Conservation (phyloP, 805 yeast species). For the Tetrapisispora nanseiensis region DNA sequence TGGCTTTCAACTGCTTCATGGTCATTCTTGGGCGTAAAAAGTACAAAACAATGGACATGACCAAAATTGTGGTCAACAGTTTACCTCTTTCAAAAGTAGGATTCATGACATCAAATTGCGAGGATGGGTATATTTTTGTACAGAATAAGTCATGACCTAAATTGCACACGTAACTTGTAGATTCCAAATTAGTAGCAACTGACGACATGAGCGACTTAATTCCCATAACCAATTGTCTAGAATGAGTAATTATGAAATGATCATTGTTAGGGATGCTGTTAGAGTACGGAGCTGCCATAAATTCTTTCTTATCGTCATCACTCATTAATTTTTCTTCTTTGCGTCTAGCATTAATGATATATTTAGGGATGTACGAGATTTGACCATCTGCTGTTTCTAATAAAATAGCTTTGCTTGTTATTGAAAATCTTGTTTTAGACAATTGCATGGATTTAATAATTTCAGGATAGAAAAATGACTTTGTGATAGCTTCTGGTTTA, state of each 20-base stretch:
- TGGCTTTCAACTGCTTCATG: constrained; percentile 40
- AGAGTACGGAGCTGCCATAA: constrained; percentile 52
- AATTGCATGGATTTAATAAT: constrained; percentile 43
- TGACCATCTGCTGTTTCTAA: constrained; percentile 51
- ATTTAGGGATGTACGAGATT: constrained; percentile 62
- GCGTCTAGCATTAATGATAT: constrained; percentile 57
- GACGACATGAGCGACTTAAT: constrained; percentile 32
- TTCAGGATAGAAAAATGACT: constrained; percentile 56
- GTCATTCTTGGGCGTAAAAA: constrained; percentile 50
- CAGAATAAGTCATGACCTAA: constrained; percentile 68
- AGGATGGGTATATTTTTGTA: constrained; percentile 69
- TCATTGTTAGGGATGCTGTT: constrained; percentile 48
- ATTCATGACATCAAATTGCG: constrained; percentile 69
- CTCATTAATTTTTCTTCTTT: constrained; percentile 46
- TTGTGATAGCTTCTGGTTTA: constrained; percentile 41
- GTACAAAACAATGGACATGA: constrained; percentile 38
- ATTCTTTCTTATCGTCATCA: constrained; percentile 45
- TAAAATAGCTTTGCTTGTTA: constrained; percentile 58
- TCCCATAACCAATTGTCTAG: constrained; percentile 33
- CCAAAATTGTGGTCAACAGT: constrained; percentile 49
- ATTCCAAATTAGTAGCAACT: constrained; percentile 62
- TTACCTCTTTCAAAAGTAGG: constrained; percentile 57
- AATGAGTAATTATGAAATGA: constrained; percentile 41
- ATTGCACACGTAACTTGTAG: constrained; percentile 64
- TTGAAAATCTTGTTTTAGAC: constrained; percentile 53